Conservation (phyloP, 371 early-diverging fungal species). For the Haplosporangium sp. region DNA sequence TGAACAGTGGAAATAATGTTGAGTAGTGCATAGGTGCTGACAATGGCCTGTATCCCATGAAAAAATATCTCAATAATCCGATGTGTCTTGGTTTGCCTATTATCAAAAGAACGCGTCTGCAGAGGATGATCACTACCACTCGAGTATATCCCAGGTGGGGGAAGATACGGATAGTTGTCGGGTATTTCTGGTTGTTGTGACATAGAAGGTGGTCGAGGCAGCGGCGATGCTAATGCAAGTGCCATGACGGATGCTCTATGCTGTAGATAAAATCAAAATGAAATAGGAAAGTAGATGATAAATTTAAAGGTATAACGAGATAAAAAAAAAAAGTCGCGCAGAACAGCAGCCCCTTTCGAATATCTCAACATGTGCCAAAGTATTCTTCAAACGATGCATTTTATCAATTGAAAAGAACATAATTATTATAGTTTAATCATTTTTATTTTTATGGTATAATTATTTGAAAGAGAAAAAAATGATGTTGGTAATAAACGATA, state of each 20-base stretch:
- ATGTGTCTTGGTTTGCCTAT: not conserved
- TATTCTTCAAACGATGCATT: too few species aligned
- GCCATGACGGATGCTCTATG: not conserved
- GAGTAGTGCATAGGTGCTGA: constrained; percentile 15
- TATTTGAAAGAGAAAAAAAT: too few species aligned
- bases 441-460: too few species aligned
- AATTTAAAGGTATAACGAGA: not conserved
- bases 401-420: too few species aligned
- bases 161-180: constrained; percentile 8
- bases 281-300: not conserved
- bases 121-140: not conserved
- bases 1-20: constrained; percentile 12
- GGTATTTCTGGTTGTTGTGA: not conserved
- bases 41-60: constrained; percentile 10
- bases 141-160: constrained; percentile 9
- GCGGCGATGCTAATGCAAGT: not conserved
- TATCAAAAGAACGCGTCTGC: not conserved
- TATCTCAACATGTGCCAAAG: too few species aligned
- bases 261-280: not conserved
- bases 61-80: constrained; percentile 12
- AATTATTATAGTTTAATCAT: too few species aligned
- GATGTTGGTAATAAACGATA: too few species aligned
- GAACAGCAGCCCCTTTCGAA: too few species aligned
- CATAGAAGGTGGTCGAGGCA: not conserved
- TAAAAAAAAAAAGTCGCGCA: not conserved